Base-by-base conservation (phyloP, 2,329 filamentous ascomycete genomes). In the Chaetoscypha palmicola region DNA sequence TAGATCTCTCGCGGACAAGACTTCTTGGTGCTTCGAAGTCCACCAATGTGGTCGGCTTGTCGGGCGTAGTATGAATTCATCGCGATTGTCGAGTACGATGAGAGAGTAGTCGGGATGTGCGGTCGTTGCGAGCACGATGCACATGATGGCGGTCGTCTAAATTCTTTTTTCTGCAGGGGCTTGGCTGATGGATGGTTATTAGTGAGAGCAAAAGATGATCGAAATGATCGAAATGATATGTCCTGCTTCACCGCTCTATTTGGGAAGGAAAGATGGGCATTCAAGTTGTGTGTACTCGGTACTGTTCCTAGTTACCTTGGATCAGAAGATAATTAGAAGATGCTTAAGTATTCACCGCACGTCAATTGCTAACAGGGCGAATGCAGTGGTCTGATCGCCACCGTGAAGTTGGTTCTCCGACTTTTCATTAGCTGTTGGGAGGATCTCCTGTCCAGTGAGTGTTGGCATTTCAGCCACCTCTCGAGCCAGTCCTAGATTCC, bases 41-140 rank as follows among this genome's bases (percentile, higher is more conserved):
- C 78, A 83, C 78, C 78, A 83, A 61, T 80, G 72, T 5, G 78
- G 78, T 46, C 74, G 68, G 41, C 74, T 79, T 2, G 79, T 83
- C 3, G 79, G 79, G 21, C 79, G 71, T 11, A 81, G 69, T 50
- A 83, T 76, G 64, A 76, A 83, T 61, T 83, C 84, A 68, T 91
- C 86, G 55, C 86, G 77, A 63, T 91, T 91, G 66, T 89, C 79
- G 60, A 89, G 70, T 48, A 86, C 67, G 55, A 91, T 83, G 48
- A 90, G 71, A 20, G 82, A 74, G 64, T 90, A 90, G 53, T 75
- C 70, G 8, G 86, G 85, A 60, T 90, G 85, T 35, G 81, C 74
- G 14, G 84, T 90, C 20, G 84, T 86, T 46, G 87, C 68, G 35
- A 90, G 69, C 38, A 79, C 81, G 66, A 90, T 89, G 62, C 86